Evolutionary conservation across 2,329 filamentous ascomycete genomes (phyloP).

Genomic region (Blastomyces gilchristii): DNA sequence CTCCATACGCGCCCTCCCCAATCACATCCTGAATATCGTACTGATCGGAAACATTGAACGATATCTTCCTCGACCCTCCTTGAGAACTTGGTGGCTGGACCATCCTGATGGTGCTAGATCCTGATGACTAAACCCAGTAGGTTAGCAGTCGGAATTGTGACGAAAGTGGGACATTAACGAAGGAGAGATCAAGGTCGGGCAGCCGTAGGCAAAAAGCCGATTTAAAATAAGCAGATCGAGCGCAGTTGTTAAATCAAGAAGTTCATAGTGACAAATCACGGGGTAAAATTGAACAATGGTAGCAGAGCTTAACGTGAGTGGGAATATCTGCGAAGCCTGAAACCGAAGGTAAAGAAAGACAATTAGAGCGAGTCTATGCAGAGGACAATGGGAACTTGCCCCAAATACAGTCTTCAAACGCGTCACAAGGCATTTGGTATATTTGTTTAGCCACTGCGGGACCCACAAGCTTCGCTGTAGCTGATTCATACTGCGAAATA

Average conservation of each 20-base stretch:
- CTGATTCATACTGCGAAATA: background rate
- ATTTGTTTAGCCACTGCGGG: background rate
- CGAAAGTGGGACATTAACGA: background rate
- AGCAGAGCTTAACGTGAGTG: slow-evolving; percentile 2
- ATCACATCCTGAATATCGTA: slow-evolving; percentile 99
- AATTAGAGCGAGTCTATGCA: background rate
- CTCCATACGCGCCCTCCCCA: slow-evolving; percentile 94
- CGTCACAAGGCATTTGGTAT: background rate
- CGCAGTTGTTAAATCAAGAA: background rate
- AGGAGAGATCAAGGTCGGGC: background rate
- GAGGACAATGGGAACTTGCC: slow-evolving; percentile 1
- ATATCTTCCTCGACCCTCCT: slow-evolving; percentile 74
- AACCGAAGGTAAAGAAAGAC: background rate
- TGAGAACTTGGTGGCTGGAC: slow-evolving; percentile 38
- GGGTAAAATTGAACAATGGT: background rate
- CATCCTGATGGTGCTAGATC: slow-evolving; percentile 29
- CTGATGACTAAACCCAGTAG: slow-evolving; percentile 3
- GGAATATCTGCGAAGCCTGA: background rate
- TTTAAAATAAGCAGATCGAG: background rate
- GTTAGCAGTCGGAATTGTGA: slow-evolving; percentile 7
- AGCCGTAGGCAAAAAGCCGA: background rate
- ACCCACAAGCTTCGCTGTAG: background rate
- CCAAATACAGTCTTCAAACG: slow-evolving; percentile 2
- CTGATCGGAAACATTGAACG: slow-evolving; percentile 98
- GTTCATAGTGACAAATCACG: background rate